Evolutionary conservation across 2,329 filamentous ascomycete genomes (phyloP).

Genomic region (Orbilia quercus): DNA sequence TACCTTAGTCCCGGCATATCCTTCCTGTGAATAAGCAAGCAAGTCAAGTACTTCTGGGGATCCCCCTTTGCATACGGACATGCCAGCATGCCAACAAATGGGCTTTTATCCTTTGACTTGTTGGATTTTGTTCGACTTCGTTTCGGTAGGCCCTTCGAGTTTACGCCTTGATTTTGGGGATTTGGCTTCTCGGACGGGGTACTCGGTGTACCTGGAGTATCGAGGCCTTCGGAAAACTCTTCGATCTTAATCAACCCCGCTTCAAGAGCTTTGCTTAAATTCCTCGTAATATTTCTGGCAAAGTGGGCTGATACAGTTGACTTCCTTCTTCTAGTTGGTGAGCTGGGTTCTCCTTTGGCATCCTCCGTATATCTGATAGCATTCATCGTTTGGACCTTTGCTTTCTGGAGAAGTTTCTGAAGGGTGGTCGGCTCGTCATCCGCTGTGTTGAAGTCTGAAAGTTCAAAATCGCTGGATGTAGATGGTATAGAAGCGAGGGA

Average conservation of each 20-base stretch:
- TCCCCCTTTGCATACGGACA: constrained; percentile 51
- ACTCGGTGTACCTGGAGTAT: background rate
- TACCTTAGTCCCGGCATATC: constrained; percentile 54
- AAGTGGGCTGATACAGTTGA: constrained; percentile 28
- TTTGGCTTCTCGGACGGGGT: background rate
- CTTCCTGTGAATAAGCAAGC: constrained; percentile 46
- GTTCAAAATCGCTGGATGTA: constrained; percentile 42
- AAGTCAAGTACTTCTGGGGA: constrained; percentile 49
- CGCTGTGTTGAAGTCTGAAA: constrained; percentile 38
- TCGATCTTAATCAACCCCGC: constrained; percentile 50
- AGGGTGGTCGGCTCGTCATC: constrained; percentile 44
- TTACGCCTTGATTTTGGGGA: background rate
- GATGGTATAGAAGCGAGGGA: constrained; percentile 41
- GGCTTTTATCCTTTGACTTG: constrained; percentile 41
- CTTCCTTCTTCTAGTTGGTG: constrained; percentile 43
- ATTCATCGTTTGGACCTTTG: constrained; percentile 22
- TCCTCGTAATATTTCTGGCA: constrained; percentile 46
- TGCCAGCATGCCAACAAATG: constrained; percentile 47
- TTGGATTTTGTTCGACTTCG: constrained; percentile 11
- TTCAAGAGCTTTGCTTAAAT: constrained; percentile 43
- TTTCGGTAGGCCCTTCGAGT: constrained; percentile 13
- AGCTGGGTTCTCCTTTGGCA: constrained; percentile 22
- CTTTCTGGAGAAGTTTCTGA: constrained; percentile 44
- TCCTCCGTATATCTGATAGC: background rate
- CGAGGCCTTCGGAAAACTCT: constrained; percentile 38